A percentile compares a stretch with the other conserved stretches of the same genome.
Conservation (phyloP, 2,329 filamentous ascomycete genomes). For the Sphaerulina musiva region DNA sequence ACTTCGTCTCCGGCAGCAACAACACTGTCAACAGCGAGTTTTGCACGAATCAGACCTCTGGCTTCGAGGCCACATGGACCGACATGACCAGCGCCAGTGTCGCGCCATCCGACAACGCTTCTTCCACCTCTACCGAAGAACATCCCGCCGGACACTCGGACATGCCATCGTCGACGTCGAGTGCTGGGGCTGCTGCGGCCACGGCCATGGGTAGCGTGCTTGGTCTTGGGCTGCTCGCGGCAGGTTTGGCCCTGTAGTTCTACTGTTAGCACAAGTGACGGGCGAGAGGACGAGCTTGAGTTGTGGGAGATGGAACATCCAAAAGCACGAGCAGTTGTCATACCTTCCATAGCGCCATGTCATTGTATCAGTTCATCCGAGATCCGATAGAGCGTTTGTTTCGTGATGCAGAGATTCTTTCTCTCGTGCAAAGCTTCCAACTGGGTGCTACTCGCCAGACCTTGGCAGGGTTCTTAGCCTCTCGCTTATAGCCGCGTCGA, state of each 20-base stretch:
- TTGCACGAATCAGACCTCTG: slow-evolving; percentile 25
- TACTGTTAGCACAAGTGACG: background rate
- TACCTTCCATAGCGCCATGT: too few species aligned
- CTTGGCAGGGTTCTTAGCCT: too few species aligned
- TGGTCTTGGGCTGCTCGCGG: slow-evolving; percentile 20
- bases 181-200: slow-evolving; percentile 16
- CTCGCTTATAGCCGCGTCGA: too few species aligned
- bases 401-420: too few species aligned
- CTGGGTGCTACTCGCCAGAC: too few species aligned
- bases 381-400: too few species aligned
- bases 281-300: background rate
- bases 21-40: slow-evolving; percentile 20
- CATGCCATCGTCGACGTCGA: slow-evolving; percentile 9
- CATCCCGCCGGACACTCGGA: background rate
- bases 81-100: slow-evolving; percentile 1
- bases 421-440: too few species aligned
- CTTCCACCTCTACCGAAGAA: background rate
- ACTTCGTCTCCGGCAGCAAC: slow-evolving; percentile 30
- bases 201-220: slow-evolving; percentile 19
- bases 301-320: background rate
- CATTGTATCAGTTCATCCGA: too few species aligned
- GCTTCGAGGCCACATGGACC: slow-evolving; percentile 26
- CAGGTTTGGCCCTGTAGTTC: slow-evolving; percentile 18
- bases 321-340: too few species aligned
- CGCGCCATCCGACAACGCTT: background rate